Percentiles rank a stretch among this genome's conserved stretches.
Conservation (phyloP, 768 basidiomycete genomes). For the Kwoniella sp. region DNA sequence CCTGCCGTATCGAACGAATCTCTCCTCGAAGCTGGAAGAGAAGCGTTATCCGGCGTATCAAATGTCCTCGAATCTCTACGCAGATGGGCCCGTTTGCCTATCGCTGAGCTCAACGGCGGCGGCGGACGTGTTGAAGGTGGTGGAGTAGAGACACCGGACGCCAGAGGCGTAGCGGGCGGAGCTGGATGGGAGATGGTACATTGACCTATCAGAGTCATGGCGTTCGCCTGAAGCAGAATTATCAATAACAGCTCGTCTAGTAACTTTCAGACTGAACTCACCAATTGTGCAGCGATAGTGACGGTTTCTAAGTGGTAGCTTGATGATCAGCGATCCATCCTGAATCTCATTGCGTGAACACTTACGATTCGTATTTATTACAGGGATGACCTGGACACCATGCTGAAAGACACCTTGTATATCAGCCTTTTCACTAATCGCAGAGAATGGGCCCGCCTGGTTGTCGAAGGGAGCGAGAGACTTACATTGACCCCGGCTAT, state of each 20-base stretch:
- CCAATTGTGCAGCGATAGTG: constrained; percentile 90
- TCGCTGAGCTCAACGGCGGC: background rate
- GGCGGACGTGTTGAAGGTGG: constrained; percentile 19
- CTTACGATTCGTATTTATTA: constrained; percentile 82
- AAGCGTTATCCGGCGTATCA: constrained; percentile 31
- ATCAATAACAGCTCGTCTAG: background rate
- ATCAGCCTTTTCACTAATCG: background rate
- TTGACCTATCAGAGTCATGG: constrained; percentile 78
- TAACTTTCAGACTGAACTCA: constrained; percentile 46
- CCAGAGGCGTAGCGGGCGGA: background rate
- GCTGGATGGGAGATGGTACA: constrained; percentile 89
- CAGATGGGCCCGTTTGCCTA: constrained; percentile 19
- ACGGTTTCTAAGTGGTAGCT: constrained; percentile 62
- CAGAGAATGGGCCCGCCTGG: background rate
- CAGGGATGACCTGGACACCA: constrained; percentile 80
- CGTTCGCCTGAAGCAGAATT: constrained; percentile 62
- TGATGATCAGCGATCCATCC: background rate
- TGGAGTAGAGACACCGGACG: constrained; percentile 8
- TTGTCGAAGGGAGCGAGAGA: background rate
- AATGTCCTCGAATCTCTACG: constrained; percentile 51
- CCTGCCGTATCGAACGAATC: background rate
- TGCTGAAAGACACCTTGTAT: constrained; percentile 7
- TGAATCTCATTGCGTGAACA: background rate
- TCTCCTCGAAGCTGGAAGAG: constrained; percentile 6
- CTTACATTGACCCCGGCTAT: constrained; percentile 75